A percentile compares a stretch with the other conserved stretches of the same genome.
Evolutionary conservation across 2,329 filamentous ascomycete genomes (phyloP).

Genomic region (Paecilomyces sp.): DNA sequence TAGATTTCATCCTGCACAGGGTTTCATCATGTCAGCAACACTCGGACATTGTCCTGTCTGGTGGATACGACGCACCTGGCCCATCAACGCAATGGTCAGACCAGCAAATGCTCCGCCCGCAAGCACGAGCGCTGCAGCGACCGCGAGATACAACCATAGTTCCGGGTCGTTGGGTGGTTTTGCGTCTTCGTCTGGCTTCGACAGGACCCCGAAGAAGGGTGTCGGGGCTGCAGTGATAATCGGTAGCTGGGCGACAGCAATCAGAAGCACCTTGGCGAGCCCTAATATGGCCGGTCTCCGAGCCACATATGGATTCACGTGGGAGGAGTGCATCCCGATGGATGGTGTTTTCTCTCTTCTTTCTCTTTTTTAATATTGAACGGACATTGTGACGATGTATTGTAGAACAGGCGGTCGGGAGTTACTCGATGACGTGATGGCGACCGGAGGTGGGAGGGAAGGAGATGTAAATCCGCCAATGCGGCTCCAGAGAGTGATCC

Average conservation of each 20-base stretch:
- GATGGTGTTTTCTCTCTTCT: no score
- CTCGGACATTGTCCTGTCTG: background rate
- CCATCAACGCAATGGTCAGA: constrained; percentile 64
- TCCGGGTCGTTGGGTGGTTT: constrained; percentile 54
- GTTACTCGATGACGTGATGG: background rate
- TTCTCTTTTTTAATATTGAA: background rate
- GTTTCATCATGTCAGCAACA: background rate
- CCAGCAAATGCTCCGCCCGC: constrained; percentile 91
- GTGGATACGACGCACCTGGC: constrained; percentile 38
- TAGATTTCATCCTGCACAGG: constrained; percentile 78
- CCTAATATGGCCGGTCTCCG: constrained; percentile 32
- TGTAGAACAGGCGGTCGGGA: background rate
- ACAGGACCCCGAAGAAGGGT: constrained; percentile 12
- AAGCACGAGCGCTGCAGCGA: constrained; percentile 75
- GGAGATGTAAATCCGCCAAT: background rate
- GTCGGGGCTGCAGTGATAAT: constrained; percentile 31
- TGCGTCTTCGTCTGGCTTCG: constrained; percentile 30
- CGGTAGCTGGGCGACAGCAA: constrained; percentile 31
- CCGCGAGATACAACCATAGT: constrained; percentile 72
- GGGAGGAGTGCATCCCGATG: constrained; percentile 9
- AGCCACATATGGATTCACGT: constrained; percentile 24
- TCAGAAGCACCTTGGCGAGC: constrained; percentile 33
- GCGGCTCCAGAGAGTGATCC: background rate
- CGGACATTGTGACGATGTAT: background rate
- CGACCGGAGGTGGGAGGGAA: background rate